Evolutionary conservation across 1,284 basidiomycete genomes (phyloP).

Genomic region (Megacollybia platyphylla): DNA sequence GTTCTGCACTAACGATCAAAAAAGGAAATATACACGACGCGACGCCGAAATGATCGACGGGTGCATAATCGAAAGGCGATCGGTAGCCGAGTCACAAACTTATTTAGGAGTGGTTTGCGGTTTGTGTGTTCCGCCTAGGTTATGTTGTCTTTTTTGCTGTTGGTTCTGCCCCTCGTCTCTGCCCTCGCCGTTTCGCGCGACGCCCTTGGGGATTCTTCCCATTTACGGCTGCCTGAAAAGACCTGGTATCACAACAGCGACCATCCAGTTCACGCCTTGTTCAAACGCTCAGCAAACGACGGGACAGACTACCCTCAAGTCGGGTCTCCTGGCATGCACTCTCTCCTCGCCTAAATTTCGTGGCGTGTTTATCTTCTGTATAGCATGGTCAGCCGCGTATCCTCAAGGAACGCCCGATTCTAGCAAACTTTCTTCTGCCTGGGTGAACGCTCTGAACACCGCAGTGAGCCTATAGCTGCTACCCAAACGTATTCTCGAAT

Average conservation of each 20-base stretch:
- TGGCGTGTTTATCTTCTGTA: neutral
- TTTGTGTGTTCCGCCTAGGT: conserved; percentile 2
- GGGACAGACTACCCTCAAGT: conserved; percentile 35
- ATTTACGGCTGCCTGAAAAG: conserved; percentile 20
- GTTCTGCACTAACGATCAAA: too few relatives aligned
- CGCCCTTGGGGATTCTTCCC: conserved; percentile 13
- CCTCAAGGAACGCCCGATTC: conserved; percentile 31
- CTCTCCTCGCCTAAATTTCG: conserved; percentile 1
- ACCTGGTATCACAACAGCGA: conserved; percentile 46
- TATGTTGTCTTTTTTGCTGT: conserved; percentile 14
- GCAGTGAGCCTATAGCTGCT: conserved; percentile 17
- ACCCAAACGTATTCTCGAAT: too few relatives aligned
- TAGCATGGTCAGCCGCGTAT: conserved; percentile 50
- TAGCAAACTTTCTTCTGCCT: conserved; percentile 38
- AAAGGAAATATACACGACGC: too few relatives aligned
- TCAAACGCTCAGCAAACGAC: conserved; percentile 36
- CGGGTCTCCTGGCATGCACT: conserved; percentile 40
- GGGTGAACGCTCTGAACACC: conserved; percentile 54
- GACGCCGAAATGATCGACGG: neutral
- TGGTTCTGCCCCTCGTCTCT: conserved; percentile 21
- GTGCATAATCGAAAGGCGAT: neutral
- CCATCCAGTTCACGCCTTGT: conserved; percentile 47
- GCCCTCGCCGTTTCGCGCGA: conserved; percentile 19
- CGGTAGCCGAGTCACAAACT: neutral
- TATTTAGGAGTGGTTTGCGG: neutral